Conservation (phyloP, 495 filamentous ascomycete species). For the Penicillium desertorum region DNA sequence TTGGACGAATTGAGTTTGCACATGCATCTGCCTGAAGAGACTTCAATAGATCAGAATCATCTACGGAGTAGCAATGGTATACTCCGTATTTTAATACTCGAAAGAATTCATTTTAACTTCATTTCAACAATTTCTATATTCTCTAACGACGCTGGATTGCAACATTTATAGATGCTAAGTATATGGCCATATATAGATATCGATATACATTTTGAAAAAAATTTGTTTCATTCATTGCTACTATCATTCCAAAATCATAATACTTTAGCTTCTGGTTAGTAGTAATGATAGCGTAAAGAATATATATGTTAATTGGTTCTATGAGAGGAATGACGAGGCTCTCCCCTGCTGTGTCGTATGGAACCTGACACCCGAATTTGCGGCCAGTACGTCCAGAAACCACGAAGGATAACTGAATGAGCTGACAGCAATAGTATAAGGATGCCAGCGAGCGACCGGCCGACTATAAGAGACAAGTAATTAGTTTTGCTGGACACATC, state of each 20-base stretch:
- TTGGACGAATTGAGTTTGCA: not conserved
- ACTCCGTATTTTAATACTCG: not conserved
- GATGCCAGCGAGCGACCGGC: not conserved
- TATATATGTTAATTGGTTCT: not conserved
- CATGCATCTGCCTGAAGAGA: not conserved
- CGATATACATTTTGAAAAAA: too few species aligned
- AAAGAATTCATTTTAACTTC: not conserved
- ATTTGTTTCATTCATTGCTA: not conserved
- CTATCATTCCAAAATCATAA: not conserved
- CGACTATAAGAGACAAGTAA: not conserved
- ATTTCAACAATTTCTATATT: not conserved
- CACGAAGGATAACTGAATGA: not conserved
- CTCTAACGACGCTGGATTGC: not conserved
- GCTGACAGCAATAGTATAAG: not conserved
- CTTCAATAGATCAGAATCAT: too few species aligned
- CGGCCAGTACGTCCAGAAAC: not conserved
- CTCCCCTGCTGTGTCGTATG: not conserved
- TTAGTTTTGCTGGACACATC: not conserved
- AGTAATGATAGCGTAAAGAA: not conserved
- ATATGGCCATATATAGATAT: too few species aligned
- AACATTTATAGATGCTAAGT: too few species aligned
- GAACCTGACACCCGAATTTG: not conserved
- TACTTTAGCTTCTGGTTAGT: not conserved
- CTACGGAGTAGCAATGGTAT: not conserved
- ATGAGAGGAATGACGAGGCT: not conserved